Evolutionary conservation across 176 grass and related monocot species (phyloP).

Genomic region (Juncus effusus): DNA sequence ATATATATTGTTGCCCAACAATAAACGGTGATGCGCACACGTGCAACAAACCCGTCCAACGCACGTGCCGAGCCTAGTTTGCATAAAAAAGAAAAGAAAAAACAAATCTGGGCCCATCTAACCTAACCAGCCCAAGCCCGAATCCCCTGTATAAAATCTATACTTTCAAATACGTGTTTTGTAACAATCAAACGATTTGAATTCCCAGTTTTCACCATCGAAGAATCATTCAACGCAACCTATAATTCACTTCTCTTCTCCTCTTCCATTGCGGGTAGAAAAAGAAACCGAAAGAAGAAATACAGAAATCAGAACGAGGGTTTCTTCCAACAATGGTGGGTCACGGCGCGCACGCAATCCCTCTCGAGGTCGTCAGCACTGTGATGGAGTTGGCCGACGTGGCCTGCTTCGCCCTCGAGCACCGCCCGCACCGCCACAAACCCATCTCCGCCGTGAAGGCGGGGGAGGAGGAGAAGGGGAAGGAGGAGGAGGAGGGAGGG

Average conservation of each 20-base stretch:
- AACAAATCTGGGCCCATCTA: too few relatives aligned
- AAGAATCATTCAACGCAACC: too few relatives aligned
- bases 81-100: too few relatives aligned
- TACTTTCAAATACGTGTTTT: too few relatives aligned
- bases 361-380: slow-evolving; percentile 68
- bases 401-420: slow-evolving; percentile 56
- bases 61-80: too few relatives aligned
- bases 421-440: slow-evolving; percentile 36
- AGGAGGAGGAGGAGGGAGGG: not conserved
- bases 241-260: not conserved
- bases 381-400: slow-evolving; percentile 83
- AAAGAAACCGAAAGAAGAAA: not conserved
- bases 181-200: too few relatives aligned
- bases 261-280: not conserved
- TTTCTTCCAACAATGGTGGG: slow-evolving; percentile 23
- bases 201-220: too few relatives aligned
- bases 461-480: slow-evolving; percentile 1
- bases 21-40: too few relatives aligned
- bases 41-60: too few relatives aligned
- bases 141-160: too few relatives aligned
- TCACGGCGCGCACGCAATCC: slow-evolving; percentile 46
- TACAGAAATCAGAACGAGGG: slow-evolving; percentile 3
- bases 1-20: too few relatives aligned
- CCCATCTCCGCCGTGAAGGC: not conserved
- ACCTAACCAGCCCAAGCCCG: too few relatives aligned